These are phyloP conservation scores for Candolleomyces aberdarensis DNA, from an alignment of 768 basidiomycete genomes.

Conservation along the genomic window DNA sequence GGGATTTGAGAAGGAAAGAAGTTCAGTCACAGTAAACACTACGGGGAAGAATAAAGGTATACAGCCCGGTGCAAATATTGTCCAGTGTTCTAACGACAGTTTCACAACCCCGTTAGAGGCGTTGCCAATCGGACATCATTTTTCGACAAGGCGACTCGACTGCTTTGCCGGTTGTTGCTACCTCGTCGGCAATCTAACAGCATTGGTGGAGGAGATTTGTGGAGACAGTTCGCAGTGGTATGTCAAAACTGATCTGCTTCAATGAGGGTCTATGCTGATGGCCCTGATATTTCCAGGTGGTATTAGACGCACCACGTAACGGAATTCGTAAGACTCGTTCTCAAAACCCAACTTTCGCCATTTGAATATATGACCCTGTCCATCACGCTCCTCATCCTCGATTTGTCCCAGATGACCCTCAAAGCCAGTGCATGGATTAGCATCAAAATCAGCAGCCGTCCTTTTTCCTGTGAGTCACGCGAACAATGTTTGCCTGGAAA, in stretches of 20 bases:
- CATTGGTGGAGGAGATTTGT: no score
- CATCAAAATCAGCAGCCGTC: constrained; percentile 71
- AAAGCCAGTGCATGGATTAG: constrained; percentile 59
- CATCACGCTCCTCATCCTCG: constrained; percentile 52
- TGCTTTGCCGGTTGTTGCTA: constrained; percentile 78
- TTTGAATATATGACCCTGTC: constrained; percentile 48
- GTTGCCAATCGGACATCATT: constrained; percentile 78
- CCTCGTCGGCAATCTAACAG: constrained; percentile 67
- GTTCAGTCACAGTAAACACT: background rate
- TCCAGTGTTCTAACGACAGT: constrained; percentile 81
- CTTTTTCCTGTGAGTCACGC: constrained; percentile 78
- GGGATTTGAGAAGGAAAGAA: constrained; percentile 47
- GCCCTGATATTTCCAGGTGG: no score
- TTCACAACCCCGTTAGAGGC: constrained; percentile 87
- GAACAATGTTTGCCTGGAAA: constrained; percentile 83
- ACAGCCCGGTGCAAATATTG: constrained; percentile 85
- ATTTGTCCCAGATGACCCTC: constrained; percentile 67
- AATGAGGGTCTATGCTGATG: no score
- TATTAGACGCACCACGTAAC: no score
- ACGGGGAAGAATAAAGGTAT: constrained; percentile 22
- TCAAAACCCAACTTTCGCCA: constrained; percentile 82
- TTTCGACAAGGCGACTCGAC: constrained; percentile 64
- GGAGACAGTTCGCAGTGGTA: no score
- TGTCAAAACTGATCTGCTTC: no score
- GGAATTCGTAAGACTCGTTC: constrained; percentile 73